Percentiles rank a stretch among this genome's conserved stretches.
phyloP scores from a whole-genome alignment of 257 asterid genomes.

The Coffea eugenioides region DNA sequence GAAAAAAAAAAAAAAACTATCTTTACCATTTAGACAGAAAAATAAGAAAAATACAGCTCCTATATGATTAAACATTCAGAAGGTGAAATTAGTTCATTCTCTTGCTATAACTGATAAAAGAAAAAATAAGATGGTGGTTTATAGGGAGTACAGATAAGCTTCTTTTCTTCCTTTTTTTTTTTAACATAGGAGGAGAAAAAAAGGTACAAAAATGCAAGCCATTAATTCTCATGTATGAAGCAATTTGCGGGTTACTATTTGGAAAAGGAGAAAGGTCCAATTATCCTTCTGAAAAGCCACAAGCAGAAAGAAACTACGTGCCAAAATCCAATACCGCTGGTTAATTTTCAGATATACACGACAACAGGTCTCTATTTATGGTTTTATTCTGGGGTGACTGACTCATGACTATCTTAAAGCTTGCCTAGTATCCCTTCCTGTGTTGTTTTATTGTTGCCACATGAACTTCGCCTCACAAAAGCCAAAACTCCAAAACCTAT shows the following conservation, averaged over 20 bases:
- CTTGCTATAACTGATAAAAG: not conserved
- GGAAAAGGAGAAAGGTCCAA: not conserved
- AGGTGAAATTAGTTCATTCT: not conserved
- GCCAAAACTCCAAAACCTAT: slow-evolving; percentile 13
- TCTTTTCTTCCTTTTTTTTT: no score
- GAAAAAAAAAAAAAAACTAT: not conserved
- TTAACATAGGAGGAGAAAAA: no score
- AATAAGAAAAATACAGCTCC: not conserved
- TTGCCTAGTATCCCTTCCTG: slow-evolving; percentile 29
- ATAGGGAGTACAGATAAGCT: no score
- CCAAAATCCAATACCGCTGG: slow-evolving; percentile 33
- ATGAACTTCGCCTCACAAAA: slow-evolving; percentile 17
- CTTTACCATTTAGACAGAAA: not conserved
- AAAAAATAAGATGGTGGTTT: no score
- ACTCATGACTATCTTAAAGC: slow-evolving; percentile 27
- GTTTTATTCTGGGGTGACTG: slow-evolving; percentile 12
- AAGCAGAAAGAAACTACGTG: slow-evolving; percentile 24
- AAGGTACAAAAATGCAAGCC: not conserved
- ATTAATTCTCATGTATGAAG: not conserved
- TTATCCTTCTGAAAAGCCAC: slow-evolving; percentile 14
- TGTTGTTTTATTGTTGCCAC: slow-evolving; percentile 37
- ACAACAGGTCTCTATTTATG: slow-evolving; percentile 42
- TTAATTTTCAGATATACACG: slow-evolving; percentile 24
- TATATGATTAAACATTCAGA: not conserved
- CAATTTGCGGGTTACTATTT: not conserved